Percentiles rank a stretch among this genome's conserved stretches.
These are phyloP conservation scores for Melanomma pulvis-pyrius DNA, from an alignment of 495 filamentous ascomycete genomes.

Conservation along the genomic window DNA sequence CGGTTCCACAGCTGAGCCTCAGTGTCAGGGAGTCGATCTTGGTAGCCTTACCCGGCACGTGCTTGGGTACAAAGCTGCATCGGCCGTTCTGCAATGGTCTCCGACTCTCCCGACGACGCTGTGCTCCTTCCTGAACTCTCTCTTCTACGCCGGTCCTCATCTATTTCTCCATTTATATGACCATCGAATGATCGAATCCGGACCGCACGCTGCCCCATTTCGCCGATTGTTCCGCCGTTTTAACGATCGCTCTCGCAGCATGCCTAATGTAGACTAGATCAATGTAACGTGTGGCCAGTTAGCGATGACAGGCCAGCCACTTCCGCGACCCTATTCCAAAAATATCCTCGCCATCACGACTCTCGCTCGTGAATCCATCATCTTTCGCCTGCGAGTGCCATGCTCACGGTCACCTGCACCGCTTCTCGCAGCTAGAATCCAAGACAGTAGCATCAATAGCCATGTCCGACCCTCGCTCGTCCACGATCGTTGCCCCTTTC, in stretches of 20 bases:
- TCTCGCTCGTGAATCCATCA: conserved; percentile 3
- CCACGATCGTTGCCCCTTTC: conserved; percentile 8
- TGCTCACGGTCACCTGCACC: conserved; percentile 22
- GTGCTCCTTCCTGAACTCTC: background rate
- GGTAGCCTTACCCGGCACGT: background rate
- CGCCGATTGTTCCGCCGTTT: background rate
- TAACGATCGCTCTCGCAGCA: background rate
- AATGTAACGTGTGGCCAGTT: conserved; percentile 30
- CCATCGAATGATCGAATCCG: background rate
- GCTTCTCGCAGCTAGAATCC: background rate
- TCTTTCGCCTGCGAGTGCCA: conserved; percentile 5
- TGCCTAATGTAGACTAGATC: conserved; percentile 8
- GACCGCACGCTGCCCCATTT: background rate
- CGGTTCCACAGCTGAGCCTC: background rate
- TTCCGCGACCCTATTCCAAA: conserved; percentile 23
- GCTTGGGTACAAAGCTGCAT: too few species aligned
- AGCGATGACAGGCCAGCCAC: conserved; percentile 8
- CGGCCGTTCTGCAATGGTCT: background rate
- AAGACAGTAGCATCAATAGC: conserved; percentile 22
- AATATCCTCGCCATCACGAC: conserved; percentile 22
- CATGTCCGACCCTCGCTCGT: conserved; percentile 9
- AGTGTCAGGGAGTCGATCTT: background rate
- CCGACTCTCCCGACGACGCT: background rate
- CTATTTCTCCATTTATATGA: background rate
- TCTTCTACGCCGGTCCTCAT: conserved; percentile 1